Conservation (phyloP, 306 rosid genomes). For the Neltuma alba region DNA sequence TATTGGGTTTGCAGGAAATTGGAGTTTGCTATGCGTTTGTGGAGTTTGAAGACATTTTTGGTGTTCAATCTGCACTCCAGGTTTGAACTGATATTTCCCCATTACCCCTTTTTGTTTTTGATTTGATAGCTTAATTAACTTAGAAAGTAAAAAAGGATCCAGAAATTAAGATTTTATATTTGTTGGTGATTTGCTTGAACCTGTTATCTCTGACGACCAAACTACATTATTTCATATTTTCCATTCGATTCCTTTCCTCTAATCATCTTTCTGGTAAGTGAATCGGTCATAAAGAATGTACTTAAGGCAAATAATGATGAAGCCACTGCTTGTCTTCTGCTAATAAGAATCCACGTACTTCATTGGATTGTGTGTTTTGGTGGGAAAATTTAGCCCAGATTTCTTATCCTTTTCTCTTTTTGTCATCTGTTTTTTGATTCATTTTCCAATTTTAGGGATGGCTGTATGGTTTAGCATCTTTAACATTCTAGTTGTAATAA, state of each 20-base stretch:
- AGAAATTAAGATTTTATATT: conserved; percentile 1
- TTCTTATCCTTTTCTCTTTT: background rate
- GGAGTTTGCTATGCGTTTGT: conserved; percentile 97
- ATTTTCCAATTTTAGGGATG: background rate
- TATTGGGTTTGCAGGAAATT: conserved; percentile 69
- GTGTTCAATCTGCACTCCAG: conserved; percentile 90
- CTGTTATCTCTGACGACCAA: background rate
- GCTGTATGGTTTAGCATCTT: background rate
- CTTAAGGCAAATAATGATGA: background rate
- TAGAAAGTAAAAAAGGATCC: background rate
- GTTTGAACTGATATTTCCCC: conserved; percentile 40
- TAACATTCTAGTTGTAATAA: conserved; percentile 3
- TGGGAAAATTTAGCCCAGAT: background rate
- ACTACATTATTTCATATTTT: background rate
- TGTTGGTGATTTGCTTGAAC: conserved; percentile 25
- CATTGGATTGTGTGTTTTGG: background rate
- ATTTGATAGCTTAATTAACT: background rate
- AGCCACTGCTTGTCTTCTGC: background rate
- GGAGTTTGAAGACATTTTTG: conserved; percentile 83
- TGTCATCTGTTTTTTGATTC: background rate
- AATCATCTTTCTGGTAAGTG: background rate
- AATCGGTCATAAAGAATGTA: background rate
- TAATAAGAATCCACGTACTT: background rate
- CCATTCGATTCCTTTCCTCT: background rate
- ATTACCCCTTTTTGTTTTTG: background rate